These are phyloP conservation scores for Botrytis fabae DNA, from an alignment of 2,329 filamentous ascomycete genomes.

Conservation along the genomic window DNA sequence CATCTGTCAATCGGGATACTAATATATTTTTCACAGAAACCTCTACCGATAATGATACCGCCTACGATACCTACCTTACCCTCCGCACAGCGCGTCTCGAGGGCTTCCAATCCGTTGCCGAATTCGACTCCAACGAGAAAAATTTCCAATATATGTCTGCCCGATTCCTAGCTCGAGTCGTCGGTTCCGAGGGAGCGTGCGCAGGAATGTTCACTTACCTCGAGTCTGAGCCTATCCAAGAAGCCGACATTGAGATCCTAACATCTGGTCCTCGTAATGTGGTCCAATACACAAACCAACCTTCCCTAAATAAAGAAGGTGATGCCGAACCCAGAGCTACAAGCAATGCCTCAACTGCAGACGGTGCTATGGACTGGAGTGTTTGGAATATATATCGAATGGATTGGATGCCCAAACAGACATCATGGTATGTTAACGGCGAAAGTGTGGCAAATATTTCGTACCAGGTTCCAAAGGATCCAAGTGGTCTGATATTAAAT, in stretches of 20 bases:
- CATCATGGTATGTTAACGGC: constrained; percentile 39
- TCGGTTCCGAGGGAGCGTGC: constrained; percentile 37
- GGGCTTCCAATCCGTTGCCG: constrained; percentile 37
- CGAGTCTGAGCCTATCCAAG: constrained; percentile 31
- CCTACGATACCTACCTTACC: constrained; percentile 38
- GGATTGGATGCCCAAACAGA: constrained; percentile 39
- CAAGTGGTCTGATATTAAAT: constrained; percentile 36
- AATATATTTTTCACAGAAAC: constrained; percentile 24
- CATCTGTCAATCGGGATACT: neutral
- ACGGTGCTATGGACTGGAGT: constrained; percentile 32
- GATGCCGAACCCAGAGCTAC: constrained; percentile 31
- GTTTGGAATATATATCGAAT: constrained; percentile 38
- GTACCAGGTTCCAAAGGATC: constrained; percentile 35
- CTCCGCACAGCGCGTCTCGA: constrained; percentile 36
- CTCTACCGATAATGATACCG: constrained; percentile 27
- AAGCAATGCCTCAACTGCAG: constrained; percentile 32
- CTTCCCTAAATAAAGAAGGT: constrained; percentile 31
- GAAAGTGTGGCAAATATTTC: constrained; percentile 34
- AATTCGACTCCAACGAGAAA: constrained; percentile 35
- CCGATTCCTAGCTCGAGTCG: constrained; percentile 37
- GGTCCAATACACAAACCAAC: constrained; percentile 41
- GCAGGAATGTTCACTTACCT: constrained; percentile 41
- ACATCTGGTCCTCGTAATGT: constrained; percentile 33
- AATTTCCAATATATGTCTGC: constrained; percentile 38
- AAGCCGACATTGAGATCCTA: constrained; percentile 41